Base-by-base conservation (phyloP, 1,139 yeast genomes). In the Blastobotrys apis region DNA sequence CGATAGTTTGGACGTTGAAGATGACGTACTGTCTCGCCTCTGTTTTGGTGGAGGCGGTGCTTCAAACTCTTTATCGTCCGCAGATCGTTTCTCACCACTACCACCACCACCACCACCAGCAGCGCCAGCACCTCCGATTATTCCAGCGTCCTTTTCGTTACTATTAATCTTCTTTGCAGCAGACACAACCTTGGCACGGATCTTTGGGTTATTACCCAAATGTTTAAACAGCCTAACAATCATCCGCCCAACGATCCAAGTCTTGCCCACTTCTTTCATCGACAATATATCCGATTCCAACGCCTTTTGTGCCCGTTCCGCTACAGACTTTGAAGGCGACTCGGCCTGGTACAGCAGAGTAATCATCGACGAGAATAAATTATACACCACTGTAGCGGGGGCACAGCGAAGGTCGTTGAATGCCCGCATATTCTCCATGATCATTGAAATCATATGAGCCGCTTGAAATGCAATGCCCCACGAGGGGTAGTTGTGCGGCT, bases 391-490 rank as follows among this genome's bases (percentile, higher is more conserved):
- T 59, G 79, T 72, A 21, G 80, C 77, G 22, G 84, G 82, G 58
- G 80, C 71, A 56, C 73, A 73, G 49, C 67, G 66, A 47, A 80
- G 60, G 55, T 77, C 76, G 47, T 75, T 73, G 41, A 74, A 71
- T 37, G 75, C 77, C 30, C 75, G 63, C 50, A 84, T 57, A 48
- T 77, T 78, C 47, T 81, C 82, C 37, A 79, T 69, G 44, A 84
- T 81, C 48, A 80, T 72, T 5, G 84, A 77, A 51, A 84, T 81
- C 83, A 83, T 82, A 58, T 86, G 78, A 1, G 94, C 87, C 0
- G 94, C 87, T 62, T 84, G 90, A 68, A 84, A 84, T 2, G 90
- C 83, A 50, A 85, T 84, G 12, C 92, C 88, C 84, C 92, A 81
- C 5, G 87, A 79, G 1, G 92, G 88, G 60, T 81, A 82, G 51